Percentiles rank a stretch among this genome's conserved stretches.
Evolutionary conservation across 2,329 filamentous ascomycete species (phyloP).

Genomic region (Neopestalotiopsis clavispora): DNA sequence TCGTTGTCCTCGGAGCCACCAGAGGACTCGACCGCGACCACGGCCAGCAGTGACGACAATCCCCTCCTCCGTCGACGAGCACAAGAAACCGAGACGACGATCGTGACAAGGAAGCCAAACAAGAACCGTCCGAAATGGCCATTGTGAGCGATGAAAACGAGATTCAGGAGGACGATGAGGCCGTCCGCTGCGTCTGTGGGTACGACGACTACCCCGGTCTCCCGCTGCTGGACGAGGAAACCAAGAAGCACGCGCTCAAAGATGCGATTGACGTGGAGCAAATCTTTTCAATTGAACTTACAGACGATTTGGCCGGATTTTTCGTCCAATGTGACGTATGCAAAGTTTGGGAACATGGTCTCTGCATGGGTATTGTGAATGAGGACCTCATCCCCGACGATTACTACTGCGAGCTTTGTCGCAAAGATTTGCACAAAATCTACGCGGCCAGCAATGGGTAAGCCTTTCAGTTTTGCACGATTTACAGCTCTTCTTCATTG

Average conservation of each 20-base stretch:
- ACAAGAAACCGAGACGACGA: conserved; percentile 75
- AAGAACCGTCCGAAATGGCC: conserved; percentile 53
- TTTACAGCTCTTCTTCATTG: not conserved
- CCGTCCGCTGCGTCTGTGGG: conserved; percentile 94
- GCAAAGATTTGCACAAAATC: conserved; percentile 88
- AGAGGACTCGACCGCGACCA: conserved; percentile 60
- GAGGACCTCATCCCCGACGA: conserved; percentile 88
- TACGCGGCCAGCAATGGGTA: conserved; percentile 84
- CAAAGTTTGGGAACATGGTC: conserved; percentile 98
- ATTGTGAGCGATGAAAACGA: conserved; percentile 69
- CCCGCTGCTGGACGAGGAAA: conserved; percentile 64
- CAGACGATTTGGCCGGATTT: conserved; percentile 88
- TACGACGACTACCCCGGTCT: conserved; percentile 93
- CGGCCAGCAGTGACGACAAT: conserved; percentile 58
- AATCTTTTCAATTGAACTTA: conserved; percentile 65
- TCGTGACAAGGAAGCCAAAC: conserved; percentile 48
- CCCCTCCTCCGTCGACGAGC: conserved; percentile 75
- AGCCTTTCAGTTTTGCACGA: conserved; percentile 41
- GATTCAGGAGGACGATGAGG: conserved; percentile 86
- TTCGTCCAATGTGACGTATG: conserved; percentile 98
- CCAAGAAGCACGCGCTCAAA: conserved; percentile 53
- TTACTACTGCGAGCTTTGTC: conserved; percentile 96
- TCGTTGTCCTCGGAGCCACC: conserved; percentile 73
- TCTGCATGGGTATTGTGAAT: conserved; percentile 95
- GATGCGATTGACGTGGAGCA: conserved; percentile 62